Base-by-base conservation (phyloP, 2,329 filamentous ascomycete species). In the Metarhizium humberi region DNA sequence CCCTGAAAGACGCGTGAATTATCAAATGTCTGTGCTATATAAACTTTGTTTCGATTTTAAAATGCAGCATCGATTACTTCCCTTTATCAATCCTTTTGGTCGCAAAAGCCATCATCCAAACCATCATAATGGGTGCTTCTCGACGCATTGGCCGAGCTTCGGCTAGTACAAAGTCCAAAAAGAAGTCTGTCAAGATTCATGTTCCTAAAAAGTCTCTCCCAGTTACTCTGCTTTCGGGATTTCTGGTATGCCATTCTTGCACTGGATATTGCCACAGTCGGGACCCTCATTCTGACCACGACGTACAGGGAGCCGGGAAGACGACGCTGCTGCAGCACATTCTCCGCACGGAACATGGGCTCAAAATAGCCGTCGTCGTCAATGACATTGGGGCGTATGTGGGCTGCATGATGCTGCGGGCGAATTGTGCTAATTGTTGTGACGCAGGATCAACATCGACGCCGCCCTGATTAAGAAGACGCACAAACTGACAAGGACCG, bases 301-400 rank as follows among this genome's bases (percentile, higher is more conserved):
- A 25, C 30, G 11, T 1, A 10, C 34, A 84, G 82, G 85, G 85
- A 11, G 81, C 83, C 49, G 86, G 86, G 1, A 89, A 89, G 66
- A 88, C 86, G 0, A 88, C 86, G 0, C 75, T 89, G 0, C 75
- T 89, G 0, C 80, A 87, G 57, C 81, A 88, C 57, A 86, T 89
- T 52, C 77, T 89, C 5, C 79, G 79, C 40, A 83, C 80, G 1
- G 76, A 86, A 4, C 86, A 89, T 67, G 83, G 85, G 1, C 73
- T 88, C 8, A 77, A 79, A 1, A 87, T 90, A 56, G 86, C 85
- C 0, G 81, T 89, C 14, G 85, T 89, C 25, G 85, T 90, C 42
- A 89, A 90, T 60, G 86, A 89, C 57, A 87, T 89, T 70, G 81
- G 80, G 58, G 75, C 77, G 77, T 79, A 51, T 60, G 75, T 68